Percentiles rank a stretch among this genome's conserved stretches.
Evolutionary conservation across 129 eudicot genomes (phyloP).

Genomic region (Artemisia annua): DNA sequence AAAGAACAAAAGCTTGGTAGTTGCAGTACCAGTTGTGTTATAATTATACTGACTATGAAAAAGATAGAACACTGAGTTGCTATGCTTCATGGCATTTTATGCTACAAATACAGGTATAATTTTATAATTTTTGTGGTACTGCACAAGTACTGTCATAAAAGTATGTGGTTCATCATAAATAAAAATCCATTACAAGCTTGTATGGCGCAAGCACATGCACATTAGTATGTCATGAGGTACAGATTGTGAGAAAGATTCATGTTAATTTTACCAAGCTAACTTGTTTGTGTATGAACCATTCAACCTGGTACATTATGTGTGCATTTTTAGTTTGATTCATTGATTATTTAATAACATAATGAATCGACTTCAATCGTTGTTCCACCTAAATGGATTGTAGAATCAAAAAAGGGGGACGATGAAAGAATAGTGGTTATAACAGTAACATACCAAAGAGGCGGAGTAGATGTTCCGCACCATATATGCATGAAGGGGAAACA

Average conservation of each 20-base stretch:
- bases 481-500: slow-evolving; percentile 76
- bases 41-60: slow-evolving; percentile 14
- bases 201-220: slow-evolving; percentile 11
- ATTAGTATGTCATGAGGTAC: slow-evolving; percentile 12
- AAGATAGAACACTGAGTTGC: slow-evolving; percentile 22
- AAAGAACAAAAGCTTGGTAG: slow-evolving; percentile 15
- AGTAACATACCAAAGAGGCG: slow-evolving; percentile 85
- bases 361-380: too few relatives aligned
- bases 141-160: slow-evolving; percentile 1
- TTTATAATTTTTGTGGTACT: slow-evolving; percentile 16
- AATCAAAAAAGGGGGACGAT: too few relatives aligned
- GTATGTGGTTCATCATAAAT: slow-evolving; percentile 4
- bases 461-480: slow-evolving; percentile 95
- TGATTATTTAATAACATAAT: too few relatives aligned
- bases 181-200: slow-evolving; percentile 11
- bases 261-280: slow-evolving; percentile 10
- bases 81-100: slow-evolving; percentile 20
- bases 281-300: neutral
- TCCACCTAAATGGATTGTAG: too few relatives aligned
- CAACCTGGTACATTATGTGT: neutral
- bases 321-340: neutral
- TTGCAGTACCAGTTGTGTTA: slow-evolving; percentile 9
- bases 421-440: neutral
- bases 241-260: slow-evolving; percentile 3
- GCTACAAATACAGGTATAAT: slow-evolving; percentile 18